Conservation (phyloP, 352 stramenopile genomes). For the Pythium grandisporangium region DNA sequence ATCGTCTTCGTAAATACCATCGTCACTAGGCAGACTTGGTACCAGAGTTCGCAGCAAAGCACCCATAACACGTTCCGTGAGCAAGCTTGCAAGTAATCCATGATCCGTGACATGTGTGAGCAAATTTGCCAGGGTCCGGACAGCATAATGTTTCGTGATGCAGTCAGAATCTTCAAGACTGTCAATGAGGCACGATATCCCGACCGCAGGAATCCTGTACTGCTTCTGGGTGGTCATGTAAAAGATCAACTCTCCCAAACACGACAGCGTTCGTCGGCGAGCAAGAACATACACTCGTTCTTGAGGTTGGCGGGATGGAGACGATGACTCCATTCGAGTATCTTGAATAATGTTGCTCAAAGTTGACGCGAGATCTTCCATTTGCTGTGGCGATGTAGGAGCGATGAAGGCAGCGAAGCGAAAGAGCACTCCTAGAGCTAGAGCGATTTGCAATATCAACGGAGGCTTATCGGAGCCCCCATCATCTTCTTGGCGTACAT, state of each 20-base stretch:
- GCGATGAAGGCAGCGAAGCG: slow-evolving; percentile 66
- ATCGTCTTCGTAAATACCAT: too few species aligned
- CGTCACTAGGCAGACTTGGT: too few species aligned
- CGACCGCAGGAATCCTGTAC: slow-evolving; percentile 19
- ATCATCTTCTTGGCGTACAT: slow-evolving; percentile 2
- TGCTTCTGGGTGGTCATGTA: slow-evolving; percentile 60
- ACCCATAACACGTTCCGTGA: too few species aligned
- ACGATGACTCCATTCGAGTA: slow-evolving; percentile 8
- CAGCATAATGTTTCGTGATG: slow-evolving; percentile 39
- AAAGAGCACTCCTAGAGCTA: slow-evolving; percentile 60
- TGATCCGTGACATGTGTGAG: too few species aligned
- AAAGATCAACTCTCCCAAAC: slow-evolving; percentile 66
- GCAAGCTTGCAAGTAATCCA: too few species aligned
- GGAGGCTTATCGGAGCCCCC: background rate
- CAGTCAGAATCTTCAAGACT: slow-evolving; percentile 30
- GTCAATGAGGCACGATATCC: slow-evolving; percentile 21
- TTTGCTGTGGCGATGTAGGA: slow-evolving; percentile 38
- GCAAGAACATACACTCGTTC: background rate
- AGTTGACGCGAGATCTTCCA: slow-evolving; percentile 27
- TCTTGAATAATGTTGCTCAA: too few species aligned
- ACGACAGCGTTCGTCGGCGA: slow-evolving; percentile 20
- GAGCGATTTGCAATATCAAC: slow-evolving; percentile 25
- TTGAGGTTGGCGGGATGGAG: background rate
- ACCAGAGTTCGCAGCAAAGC: too few species aligned
- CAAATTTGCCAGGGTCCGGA: slow-evolving; percentile 52